phyloP scores from a whole-genome alignment of 352 stramenopile species.

The Pilasporangium apinafurcum region DNA sequence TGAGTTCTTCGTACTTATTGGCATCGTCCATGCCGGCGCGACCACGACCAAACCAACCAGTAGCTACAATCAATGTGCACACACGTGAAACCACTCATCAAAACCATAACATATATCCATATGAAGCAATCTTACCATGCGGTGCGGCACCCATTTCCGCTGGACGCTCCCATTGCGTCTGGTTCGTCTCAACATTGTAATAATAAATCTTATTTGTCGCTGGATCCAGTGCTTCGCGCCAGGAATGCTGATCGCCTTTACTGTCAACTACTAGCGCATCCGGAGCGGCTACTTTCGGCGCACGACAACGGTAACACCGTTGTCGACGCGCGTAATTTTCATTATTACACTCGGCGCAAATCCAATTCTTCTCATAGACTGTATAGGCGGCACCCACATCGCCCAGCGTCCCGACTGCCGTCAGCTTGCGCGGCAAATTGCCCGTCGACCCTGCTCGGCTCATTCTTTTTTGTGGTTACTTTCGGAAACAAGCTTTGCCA shows the following conservation, averaged over 20 bases:
- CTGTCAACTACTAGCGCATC: constrained; percentile 56
- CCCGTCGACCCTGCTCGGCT: constrained; percentile 8
- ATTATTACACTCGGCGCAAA: constrained; percentile 72
- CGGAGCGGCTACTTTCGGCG: constrained; percentile 54
- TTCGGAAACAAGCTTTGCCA: neutral
- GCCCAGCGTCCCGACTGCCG: constrained; percentile 74
- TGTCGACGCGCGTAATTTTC: constrained; percentile 81
- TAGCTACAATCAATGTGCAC: constrained; percentile 27
- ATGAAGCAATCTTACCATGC: constrained; percentile 21
- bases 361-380: constrained; percentile 89
- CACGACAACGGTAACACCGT: constrained; percentile 79
- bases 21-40: constrained; percentile 60
- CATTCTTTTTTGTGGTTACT: constrained; percentile 1
- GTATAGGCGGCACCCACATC: constrained; percentile 82
- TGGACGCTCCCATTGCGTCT: constrained; percentile 88
- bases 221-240: constrained; percentile 89
- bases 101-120: neutral
- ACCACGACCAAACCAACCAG: constrained; percentile 92
- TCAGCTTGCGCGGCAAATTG: constrained; percentile 50
- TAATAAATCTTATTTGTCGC: constrained; percentile 92
- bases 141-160: constrained; percentile 88
- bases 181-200: constrained; percentile 85
- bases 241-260: constrained; percentile 49
- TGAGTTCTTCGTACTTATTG: constrained; percentile 79
- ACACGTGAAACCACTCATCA: neutral